These are phyloP conservation scores for Arabis alpina DNA, from an alignment of 345 rosid species.

Conservation along the genomic window DNA sequence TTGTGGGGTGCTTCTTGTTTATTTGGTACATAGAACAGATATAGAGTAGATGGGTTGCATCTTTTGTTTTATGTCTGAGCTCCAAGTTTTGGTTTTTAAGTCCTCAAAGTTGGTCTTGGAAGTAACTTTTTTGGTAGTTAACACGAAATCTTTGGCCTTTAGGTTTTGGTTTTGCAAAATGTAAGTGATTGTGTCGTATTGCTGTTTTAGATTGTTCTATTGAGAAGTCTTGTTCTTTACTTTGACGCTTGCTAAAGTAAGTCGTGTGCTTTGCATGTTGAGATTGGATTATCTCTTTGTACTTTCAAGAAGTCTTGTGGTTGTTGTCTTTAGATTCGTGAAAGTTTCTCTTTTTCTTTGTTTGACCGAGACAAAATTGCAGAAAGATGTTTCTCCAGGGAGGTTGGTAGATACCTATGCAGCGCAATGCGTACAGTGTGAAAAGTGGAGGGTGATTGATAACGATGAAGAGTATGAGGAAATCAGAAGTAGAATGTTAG, in stretches of 20 bases:
- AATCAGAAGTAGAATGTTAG: constrained; percentile 60
- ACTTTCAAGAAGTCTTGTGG: not conserved
- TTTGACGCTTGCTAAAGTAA: too few relatives aligned
- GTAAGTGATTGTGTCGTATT: too few relatives aligned
- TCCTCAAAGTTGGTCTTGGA: not conserved
- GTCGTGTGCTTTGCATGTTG: too few relatives aligned
- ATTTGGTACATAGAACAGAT: not conserved
- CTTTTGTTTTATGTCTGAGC: too few relatives aligned
- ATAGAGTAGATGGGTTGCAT: not conserved
- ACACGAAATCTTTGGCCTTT: not conserved
- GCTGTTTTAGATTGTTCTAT: too few relatives aligned
- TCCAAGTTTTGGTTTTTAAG: not conserved
- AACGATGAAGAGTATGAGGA: constrained; percentile 73
- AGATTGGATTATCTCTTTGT: not conserved
- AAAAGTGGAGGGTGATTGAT: constrained; percentile 75
- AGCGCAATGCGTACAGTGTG: constrained; percentile 74
- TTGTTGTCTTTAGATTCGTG: not conserved
- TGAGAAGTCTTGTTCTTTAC: too few relatives aligned
- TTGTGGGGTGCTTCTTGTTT: too few relatives aligned
- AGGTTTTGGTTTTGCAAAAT: not conserved
- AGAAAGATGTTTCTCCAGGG: constrained; percentile 28
- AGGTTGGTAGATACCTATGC: constrained; percentile 69
- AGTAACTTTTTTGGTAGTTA: too few relatives aligned
- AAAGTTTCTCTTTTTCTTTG: not conserved
- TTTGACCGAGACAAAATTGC: not conserved